phyloP scores from a whole-genome alignment of 2,329 filamentous ascomycete genomes.

The Cladosporium sp. region DNA sequence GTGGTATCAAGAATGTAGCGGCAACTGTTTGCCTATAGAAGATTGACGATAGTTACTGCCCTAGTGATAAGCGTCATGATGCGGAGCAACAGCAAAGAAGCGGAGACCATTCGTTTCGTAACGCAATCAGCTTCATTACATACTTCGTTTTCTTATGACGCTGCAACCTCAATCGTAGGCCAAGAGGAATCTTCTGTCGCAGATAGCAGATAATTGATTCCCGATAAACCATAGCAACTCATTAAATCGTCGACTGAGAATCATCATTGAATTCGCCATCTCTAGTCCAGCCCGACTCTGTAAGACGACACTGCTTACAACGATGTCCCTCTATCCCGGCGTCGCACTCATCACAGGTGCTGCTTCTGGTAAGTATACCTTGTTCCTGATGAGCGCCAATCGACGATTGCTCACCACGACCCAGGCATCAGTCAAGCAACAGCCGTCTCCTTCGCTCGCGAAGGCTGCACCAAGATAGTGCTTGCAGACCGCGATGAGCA shows the following conservation, averaged over 20 bases:
- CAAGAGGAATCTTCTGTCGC: not conserved
- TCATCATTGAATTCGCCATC: not conserved
- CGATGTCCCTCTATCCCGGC: slow-evolving; percentile 28
- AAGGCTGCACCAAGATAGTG: slow-evolving; percentile 42
- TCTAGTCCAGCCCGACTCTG: no score
- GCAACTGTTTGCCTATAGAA: not conserved
- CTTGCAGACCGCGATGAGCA: slow-evolving; percentile 37
- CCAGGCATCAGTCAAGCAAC: slow-evolving; percentile 42
- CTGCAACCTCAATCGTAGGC: not conserved
- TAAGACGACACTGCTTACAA: not conserved
- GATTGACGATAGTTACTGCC: not conserved
- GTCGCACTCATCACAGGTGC: slow-evolving; percentile 33
- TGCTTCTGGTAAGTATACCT: slow-evolving; percentile 28
- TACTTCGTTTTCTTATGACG: not conserved
- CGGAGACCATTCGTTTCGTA: slow-evolving; percentile 8
- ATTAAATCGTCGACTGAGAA: not conserved
- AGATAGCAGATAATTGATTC: not conserved
- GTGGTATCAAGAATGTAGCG: no score
- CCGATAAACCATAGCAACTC: no score
- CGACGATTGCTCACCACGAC: not conserved
- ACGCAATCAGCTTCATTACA: slow-evolving; percentile 10
- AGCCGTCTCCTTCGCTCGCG: slow-evolving; percentile 42
- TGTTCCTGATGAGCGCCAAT: slow-evolving; percentile 2
- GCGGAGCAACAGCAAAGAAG: not conserved
- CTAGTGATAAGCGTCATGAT: slow-evolving; percentile 34